A percentile compares a stretch with the other conserved stretches of the same genome.
Conservation (phyloP, 1,284 basidiomycete species). For the Trichosporon faecale region DNA sequence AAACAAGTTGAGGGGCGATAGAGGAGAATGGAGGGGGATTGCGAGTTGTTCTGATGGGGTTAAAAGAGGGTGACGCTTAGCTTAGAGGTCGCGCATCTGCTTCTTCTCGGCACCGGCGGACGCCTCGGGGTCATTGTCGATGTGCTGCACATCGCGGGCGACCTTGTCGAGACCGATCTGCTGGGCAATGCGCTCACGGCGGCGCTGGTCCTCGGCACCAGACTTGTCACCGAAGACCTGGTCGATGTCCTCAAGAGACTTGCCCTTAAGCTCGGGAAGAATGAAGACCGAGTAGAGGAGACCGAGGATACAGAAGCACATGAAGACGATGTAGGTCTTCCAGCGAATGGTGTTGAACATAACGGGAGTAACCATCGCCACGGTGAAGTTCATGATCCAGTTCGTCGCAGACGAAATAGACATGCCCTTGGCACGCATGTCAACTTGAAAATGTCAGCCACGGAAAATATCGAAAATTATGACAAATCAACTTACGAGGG, state of each 20-base stretch:
- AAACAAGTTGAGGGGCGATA: background rate
- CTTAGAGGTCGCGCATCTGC: background rate
- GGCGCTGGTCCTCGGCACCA: constrained; percentile 43
- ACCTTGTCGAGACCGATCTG: constrained; percentile 52
- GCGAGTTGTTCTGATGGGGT: background rate
- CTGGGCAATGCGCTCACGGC: constrained; percentile 46
- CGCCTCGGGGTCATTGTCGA: constrained; percentile 25
- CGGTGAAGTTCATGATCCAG: constrained; percentile 47
- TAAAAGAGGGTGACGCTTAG: background rate
- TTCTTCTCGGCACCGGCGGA: background rate
- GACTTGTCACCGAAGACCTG: constrained; percentile 43
- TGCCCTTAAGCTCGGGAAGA: constrained; percentile 45
- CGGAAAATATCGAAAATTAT: background rate
- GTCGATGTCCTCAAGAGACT: constrained; percentile 47
- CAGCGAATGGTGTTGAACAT: constrained; percentile 46
- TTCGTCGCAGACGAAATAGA: constrained; percentile 43
- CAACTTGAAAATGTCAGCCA: constrained; percentile 22
- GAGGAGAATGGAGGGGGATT: background rate
- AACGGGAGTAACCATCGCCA: constrained; percentile 37
- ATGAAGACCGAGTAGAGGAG: constrained; percentile 44
- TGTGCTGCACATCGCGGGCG: constrained; percentile 40
- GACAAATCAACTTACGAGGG: constrained; percentile 26
- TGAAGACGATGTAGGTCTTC: constrained; percentile 50
- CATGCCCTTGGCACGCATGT: constrained; percentile 52
- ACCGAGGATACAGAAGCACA: constrained; percentile 48